Percentiles rank a stretch among this genome's conserved stretches.
Evolutionary conservation across 352 stramenopile species (phyloP).

Genomic region (Pythium catenulatum): DNA sequence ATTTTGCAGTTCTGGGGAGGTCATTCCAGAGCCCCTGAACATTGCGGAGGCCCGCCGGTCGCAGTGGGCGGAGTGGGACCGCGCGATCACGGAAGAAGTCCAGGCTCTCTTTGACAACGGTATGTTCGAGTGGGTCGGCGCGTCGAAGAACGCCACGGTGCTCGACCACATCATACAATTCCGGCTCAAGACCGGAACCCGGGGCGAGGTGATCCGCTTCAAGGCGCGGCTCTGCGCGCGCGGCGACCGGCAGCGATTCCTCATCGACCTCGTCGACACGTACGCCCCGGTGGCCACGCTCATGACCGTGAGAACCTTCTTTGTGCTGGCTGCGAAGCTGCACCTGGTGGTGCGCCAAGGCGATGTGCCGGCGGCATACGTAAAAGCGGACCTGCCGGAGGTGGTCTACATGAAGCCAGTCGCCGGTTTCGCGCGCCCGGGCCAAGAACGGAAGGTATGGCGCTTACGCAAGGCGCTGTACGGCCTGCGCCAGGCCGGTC

Average conservation of each 20-base stretch:
- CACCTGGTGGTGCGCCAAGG: background rate
- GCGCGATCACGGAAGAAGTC: background rate
- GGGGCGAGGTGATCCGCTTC: background rate
- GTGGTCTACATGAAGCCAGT: background rate
- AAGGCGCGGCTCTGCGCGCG: constrained; percentile 20
- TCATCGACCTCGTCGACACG: constrained; percentile 11
- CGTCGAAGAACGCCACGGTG: background rate
- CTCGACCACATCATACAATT: constrained; percentile 38
- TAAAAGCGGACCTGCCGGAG: background rate
- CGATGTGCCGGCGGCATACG: constrained; percentile 20
- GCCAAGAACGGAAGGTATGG: background rate
- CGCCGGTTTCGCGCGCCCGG: background rate
- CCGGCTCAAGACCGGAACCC: background rate
- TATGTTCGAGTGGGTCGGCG: background rate
- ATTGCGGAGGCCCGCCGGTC: background rate
- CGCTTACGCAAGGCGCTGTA: constrained; percentile 15
- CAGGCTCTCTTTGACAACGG: background rate
- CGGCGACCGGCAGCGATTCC: background rate
- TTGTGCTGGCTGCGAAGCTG: constrained; percentile 22
- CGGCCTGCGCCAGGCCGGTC: background rate
- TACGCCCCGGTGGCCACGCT: constrained; percentile 17
- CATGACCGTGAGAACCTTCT: constrained; percentile 9
- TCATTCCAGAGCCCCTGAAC: constrained; percentile 13
- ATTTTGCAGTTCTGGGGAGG: constrained; percentile 6
- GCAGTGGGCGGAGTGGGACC: constrained; percentile 10